phyloP scores from a whole-genome alignment of 495 filamentous ascomycete genomes.

The Daldinia decipiens region DNA sequence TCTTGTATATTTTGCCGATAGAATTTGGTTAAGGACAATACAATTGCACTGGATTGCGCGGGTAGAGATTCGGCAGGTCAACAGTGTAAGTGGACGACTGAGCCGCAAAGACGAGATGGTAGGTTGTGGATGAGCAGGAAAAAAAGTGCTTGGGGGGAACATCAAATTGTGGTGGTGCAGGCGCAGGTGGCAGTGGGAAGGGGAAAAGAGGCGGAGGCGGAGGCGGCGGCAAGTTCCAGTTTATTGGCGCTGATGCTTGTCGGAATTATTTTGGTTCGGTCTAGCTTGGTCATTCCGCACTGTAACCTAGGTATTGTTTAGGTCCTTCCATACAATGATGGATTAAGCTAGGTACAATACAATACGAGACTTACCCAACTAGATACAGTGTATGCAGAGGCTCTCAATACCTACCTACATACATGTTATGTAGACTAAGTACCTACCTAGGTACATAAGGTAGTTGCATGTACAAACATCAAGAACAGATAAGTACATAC shows the following conservation, averaged over 20 bases:
- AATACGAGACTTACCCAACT: slow-evolving; percentile 8
- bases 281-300: slow-evolving; percentile 1
- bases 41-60: slow-evolving; percentile 31
- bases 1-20: slow-evolving; percentile 1
- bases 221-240: slow-evolving; percentile 43
- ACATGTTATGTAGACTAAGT: too few species aligned
- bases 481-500: not conserved
- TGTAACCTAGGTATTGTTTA: slow-evolving; percentile 2
- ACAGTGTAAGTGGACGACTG: slow-evolving; percentile 50
- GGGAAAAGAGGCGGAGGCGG: slow-evolving; percentile 45
- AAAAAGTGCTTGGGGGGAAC: slow-evolving; percentile 47
- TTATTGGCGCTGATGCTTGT: slow-evolving; percentile 44
- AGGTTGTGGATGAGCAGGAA: slow-evolving; percentile 50
- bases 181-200: slow-evolving; percentile 48
- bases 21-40: not conserved
- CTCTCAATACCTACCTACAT: not conserved
- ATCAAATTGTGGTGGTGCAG: slow-evolving; percentile 52
- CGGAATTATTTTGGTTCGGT: slow-evolving; percentile 43
- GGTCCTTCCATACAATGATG: not conserved
- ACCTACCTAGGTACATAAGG: too few species aligned
- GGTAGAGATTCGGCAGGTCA: slow-evolving; percentile 28
- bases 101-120: slow-evolving; percentile 49
- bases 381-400: slow-evolving; percentile 1
- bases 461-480: not conserved
- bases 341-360: slow-evolving; percentile 27